Evolutionary conservation across 2,329 filamentous ascomycete species (phyloP), one percentile per base, ranked within the genome.

Genomic region (Paradendryphiella salina): DNA sequence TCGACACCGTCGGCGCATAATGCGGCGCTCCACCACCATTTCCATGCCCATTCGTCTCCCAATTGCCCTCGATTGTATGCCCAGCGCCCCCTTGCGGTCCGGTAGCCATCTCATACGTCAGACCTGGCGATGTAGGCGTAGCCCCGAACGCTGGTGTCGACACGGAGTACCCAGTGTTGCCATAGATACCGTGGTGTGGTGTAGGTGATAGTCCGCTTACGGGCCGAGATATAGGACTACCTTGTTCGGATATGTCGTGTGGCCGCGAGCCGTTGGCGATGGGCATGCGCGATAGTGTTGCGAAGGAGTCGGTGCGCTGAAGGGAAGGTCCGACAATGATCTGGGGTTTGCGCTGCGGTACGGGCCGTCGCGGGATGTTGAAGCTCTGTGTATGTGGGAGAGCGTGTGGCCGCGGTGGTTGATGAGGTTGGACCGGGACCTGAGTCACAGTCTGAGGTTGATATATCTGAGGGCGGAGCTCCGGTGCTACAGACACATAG

Each of bases 231-330:
- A 20, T 33, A 9, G 56, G 53, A 7, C 44, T 37, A 14, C 33
- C n/a, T 5, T 60, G 40, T 8, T 55, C 47, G 8, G 44, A 5
- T 1, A 53, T 14, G 29, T 64, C 53, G 15, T 55, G 53, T 7
- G 66, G 66, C 23, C 61, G 57, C 15, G 50, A 62, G 6, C 69
- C 69, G 40, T 72, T 65, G 7, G 69, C 68, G 21, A 72, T 63
- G 11, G 68, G 68, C 66, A 72, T 72, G 35, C 63, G 59, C 9
- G 67, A 70, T 15, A 72, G 45, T 2, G 65, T 72, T 8, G 68
- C 65, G 37, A 67, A 69, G 5, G 67, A 70, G 28, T 71, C 66
- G 20, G 60, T 56, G 15, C 69, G 67, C 42, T 69, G 62, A 13
- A 71, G 60, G 7, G 55, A 54, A 5, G 69, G 67, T 34, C 68